A percentile compares a stretch with the other conserved stretches of the same genome.
These are phyloP conservation scores for Podila clonocystis DNA, from an alignment of 192 early-diverging fungal genomes.

Conservation along the genomic window DNA sequence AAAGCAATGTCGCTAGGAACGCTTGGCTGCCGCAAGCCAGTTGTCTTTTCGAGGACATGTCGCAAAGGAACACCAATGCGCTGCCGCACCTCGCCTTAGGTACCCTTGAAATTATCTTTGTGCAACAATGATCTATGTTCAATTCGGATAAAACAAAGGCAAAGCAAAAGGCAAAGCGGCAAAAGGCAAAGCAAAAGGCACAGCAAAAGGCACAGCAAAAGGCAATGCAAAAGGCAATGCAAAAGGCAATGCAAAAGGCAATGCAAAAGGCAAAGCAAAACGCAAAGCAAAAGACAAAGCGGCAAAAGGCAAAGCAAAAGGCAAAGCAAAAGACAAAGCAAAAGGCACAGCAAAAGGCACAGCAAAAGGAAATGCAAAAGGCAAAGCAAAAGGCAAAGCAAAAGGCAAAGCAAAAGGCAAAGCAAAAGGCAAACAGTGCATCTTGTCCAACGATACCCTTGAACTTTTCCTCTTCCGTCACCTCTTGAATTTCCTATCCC, in stretches of 20 bases:
- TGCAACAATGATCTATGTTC: constrained; percentile 12
- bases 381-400: constrained; percentile 10
- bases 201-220: constrained; percentile 7
- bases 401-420: constrained; percentile 11
- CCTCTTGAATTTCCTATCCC: background rate
- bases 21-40: constrained; percentile 15
- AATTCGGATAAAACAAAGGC: background rate
- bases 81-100: constrained; percentile 14
- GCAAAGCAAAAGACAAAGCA: constrained; percentile 8
- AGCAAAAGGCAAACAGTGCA: constrained; percentile 8
- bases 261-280: constrained; percentile 8
- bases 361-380: constrained; percentile 2
- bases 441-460: background rate
- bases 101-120: constrained; percentile 25
- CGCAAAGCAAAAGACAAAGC: constrained; percentile 6
- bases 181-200: constrained; percentile 12
- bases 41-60: constrained; percentile 28
- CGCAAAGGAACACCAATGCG: constrained; percentile 20
- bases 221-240: constrained; percentile 5
- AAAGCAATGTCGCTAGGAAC: no score
- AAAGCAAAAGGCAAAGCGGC: constrained; percentile 13
- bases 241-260: constrained; percentile 8
- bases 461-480: background rate
- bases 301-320: constrained; percentile 11
- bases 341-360: constrained; percentile 8